Conservation (phyloP, 768 basidiomycete species). For the Exsudoporus frostii region DNA sequence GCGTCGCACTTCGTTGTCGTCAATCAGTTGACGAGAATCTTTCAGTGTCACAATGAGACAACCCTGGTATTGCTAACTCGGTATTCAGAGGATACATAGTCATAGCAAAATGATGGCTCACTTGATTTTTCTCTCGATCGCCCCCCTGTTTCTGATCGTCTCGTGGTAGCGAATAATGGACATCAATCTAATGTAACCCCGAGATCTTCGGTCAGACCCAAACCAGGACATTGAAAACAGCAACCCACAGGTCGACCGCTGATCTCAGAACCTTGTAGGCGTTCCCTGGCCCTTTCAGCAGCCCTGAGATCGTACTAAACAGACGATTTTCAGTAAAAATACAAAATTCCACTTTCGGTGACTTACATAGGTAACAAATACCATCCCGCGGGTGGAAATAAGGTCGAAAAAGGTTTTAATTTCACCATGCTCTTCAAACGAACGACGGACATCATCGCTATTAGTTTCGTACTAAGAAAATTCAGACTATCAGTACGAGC, state of each 20-base stretch:
- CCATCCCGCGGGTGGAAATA: conserved; percentile 94
- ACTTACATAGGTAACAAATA: conserved; percentile 97
- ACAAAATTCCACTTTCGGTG: background rate
- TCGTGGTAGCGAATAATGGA: conserved; percentile 94
- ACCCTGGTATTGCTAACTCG: conserved; percentile 69
- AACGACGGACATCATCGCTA: conserved; percentile 76
- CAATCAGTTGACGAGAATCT: conserved; percentile 68
- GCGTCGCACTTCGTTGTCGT: conserved; percentile 81
- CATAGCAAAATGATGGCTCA: conserved; percentile 27
- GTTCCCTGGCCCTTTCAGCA: conserved; percentile 88
- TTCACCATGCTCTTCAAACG: conserved; percentile 92
- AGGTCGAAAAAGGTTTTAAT: conserved; percentile 98
- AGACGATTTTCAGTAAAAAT: conserved; percentile 13
- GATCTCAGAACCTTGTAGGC: conserved; percentile 85
- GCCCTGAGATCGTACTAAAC: conserved; percentile 86
- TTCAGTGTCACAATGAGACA: conserved; percentile 76
- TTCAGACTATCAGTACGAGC: conserved; percentile 11
- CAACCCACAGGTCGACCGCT: conserved; percentile 83
- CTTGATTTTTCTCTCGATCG: conserved; percentile 79
- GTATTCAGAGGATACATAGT: conserved; percentile 7
- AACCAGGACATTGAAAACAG: background rate
- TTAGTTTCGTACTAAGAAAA: conserved; percentile 77
- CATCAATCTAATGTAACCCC: conserved; percentile 73
- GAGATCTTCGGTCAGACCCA: conserved; percentile 4
- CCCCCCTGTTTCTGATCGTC: conserved; percentile 67